Base-by-base conservation (phyloP, 129 eudicot species). In the Heracleum sosnowskyi region DNA sequence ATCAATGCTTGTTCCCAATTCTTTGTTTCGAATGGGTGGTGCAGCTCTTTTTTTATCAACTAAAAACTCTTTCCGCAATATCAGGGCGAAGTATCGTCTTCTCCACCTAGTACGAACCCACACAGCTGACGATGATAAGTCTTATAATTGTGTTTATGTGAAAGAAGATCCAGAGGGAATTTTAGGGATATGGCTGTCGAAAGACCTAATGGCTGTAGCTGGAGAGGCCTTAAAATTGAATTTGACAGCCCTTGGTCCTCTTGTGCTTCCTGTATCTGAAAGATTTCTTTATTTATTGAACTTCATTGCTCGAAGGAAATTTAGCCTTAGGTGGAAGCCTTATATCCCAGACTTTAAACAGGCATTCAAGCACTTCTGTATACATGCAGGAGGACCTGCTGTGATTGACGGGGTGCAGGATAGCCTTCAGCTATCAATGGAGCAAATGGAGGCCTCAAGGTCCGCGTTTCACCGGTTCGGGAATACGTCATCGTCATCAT, bases 361-460 rank as follows among this genome's bases (percentile, higher is more conserved):
- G 29, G 72, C 79, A 2, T 77, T 77, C 41, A 69, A 77, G 51
- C 79, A 77, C 70, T 77, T 77, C 70, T 77, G 79, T 13, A 77
- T 77, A 26, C 79, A 77, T 37, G 79, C 75, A 24, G 75, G 75
- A 71, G 79, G 79, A 18, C 68, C 71, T 13, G 70, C 79, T 4
- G 79, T 77, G 72, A 36, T 77, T 5, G 79, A 77, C 41, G 79
- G 62, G 79, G 20, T 77, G 45, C 68, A 77, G 69, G 62, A 77
- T 64, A 77, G 36, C 45, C 79, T 77, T 37, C 79, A 37, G 72
- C 66, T 77, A 24, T 36, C 69, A 26, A 37, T 8, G 42, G 63
- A 57, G 70, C 79, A 77, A 39, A 44, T 77, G 42, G 79, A 77
- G 79, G 68, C 79, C 26, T 77, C 79, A 63, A 77, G 79, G 79